phyloP scores from a whole-genome alignment of 306 rosid species.

The Urtica urens region DNA sequence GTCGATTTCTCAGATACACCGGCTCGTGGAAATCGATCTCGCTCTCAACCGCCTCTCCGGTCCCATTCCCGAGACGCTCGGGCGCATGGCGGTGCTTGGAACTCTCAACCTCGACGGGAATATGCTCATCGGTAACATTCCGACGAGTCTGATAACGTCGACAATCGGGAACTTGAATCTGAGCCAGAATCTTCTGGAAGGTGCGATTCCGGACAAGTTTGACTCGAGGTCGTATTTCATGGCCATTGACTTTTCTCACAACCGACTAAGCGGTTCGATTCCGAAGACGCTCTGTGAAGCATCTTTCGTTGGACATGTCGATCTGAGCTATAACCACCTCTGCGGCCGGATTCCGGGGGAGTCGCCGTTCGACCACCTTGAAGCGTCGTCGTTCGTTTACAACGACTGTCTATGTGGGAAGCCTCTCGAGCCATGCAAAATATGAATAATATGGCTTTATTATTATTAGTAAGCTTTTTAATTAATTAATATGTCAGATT shows the following conservation, averaged over 20 bases:
- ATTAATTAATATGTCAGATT: too few relatives aligned
- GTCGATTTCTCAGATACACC: slow-evolving; percentile 50
- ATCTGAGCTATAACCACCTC: slow-evolving; percentile 79
- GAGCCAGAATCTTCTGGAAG: slow-evolving; percentile 44
- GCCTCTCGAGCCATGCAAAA: slow-evolving; percentile 59
- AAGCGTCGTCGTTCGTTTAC: slow-evolving; percentile 66
- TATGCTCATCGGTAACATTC: slow-evolving; percentile 38
- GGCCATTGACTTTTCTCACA: slow-evolving; percentile 54
- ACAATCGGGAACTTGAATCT: slow-evolving; percentile 54
- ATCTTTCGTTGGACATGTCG: slow-evolving; percentile 71
- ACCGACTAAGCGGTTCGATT: slow-evolving; percentile 41
- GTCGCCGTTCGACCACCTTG: slow-evolving; percentile 77
- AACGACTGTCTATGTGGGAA: slow-evolving; percentile 85
- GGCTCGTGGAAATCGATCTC: slow-evolving; percentile 76
- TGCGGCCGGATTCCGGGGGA: slow-evolving; percentile 76
- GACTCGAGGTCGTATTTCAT: slow-evolving; percentile 61
- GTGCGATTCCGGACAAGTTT: slow-evolving; percentile 49
- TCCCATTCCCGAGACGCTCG: slow-evolving; percentile 42
- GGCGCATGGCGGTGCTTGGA: slow-evolving; percentile 68
- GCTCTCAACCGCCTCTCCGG: slow-evolving; percentile 54
- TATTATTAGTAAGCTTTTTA: too few relatives aligned
- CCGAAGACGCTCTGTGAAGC: slow-evolving; percentile 49
- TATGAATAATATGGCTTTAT: too few relatives aligned
- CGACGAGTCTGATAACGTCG: slow-evolving; percentile 39
- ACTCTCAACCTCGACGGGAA: slow-evolving; percentile 62